Percentiles rank a stretch among this genome's conserved stretches.
phyloP scores from a whole-genome alignment of 2,329 filamentous ascomycete species.

The Fusarium agapanthi region DNA sequence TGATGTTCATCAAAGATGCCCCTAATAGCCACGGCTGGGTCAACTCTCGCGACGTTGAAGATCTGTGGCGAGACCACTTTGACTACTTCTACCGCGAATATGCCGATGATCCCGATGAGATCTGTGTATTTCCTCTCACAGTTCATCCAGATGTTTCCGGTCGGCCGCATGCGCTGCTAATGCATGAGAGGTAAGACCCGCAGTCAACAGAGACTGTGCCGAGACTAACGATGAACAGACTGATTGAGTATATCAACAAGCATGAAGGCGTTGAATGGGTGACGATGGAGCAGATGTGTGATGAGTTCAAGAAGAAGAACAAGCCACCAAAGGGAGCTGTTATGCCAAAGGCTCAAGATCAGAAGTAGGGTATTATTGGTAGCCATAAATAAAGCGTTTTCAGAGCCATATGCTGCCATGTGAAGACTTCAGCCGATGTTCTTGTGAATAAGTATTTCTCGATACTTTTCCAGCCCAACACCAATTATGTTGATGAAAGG shows the following conservation, averaged over 20 bases:
- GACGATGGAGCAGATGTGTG: conserved; percentile 75
- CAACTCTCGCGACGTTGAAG: conserved; percentile 67
- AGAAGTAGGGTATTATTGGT: background rate
- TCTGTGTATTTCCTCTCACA: conserved; percentile 81
- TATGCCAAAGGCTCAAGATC: background rate
- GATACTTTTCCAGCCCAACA: conserved; percentile 49
- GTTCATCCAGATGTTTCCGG: conserved; percentile 80
- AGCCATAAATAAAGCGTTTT: background rate
- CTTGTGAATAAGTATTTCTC: conserved; percentile 34
- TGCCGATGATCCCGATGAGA: conserved; percentile 61
- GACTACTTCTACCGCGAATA: conserved; percentile 77
- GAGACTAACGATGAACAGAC: background rate
- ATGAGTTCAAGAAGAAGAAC: conserved; percentile 77
- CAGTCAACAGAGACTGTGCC: accelerated
- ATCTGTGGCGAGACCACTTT: conserved; percentile 73
- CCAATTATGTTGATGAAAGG: conserved; percentile 58
- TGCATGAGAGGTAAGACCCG: conserved; percentile 65
- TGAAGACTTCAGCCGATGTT: background rate
- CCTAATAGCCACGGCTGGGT: conserved; percentile 72
- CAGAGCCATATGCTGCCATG: background rate
- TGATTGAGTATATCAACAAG: conserved; percentile 73
- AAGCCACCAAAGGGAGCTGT: conserved; percentile 64
- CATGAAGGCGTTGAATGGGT: conserved; percentile 71
- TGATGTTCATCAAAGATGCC: conserved; percentile 77
- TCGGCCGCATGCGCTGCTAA: conserved; percentile 74